Conservation (phyloP, 768 basidiomycete genomes). For the Clitopilus passeckerianus region DNA sequence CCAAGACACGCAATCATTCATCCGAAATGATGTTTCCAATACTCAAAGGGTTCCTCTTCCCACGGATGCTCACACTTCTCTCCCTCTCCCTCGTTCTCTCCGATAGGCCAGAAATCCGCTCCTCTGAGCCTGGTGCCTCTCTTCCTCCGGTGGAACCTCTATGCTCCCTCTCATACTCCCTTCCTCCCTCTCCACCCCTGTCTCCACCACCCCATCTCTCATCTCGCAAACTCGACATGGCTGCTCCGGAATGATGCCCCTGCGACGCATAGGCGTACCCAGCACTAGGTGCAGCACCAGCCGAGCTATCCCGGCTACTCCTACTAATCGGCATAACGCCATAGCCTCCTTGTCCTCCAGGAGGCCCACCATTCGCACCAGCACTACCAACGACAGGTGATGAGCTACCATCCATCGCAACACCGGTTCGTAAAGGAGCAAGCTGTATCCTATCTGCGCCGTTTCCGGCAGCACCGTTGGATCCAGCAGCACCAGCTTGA, state of each 20-base stretch:
- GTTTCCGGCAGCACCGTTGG: slow-evolving; percentile 4
- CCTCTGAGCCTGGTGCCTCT: background rate
- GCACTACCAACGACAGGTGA: background rate
- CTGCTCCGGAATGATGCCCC: background rate
- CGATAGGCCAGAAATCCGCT: slow-evolving; percentile 3
- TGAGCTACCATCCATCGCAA: slow-evolving; percentile 3
- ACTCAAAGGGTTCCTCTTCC: slow-evolving; percentile 65
- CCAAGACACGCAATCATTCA: slow-evolving; percentile 14
- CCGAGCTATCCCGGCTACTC: slow-evolving; percentile 23
- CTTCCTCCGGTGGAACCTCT: background rate
- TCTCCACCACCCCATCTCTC: slow-evolving; percentile 9
- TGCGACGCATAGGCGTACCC: background rate
- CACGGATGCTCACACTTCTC: slow-evolving; percentile 13
- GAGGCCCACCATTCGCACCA: background rate
- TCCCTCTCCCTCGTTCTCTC: slow-evolving; percentile 11
- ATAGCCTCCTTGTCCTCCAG: slow-evolving; percentile 10
- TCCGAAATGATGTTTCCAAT: slow-evolving; percentile 71
- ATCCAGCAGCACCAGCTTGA: background rate
- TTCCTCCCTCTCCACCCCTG: slow-evolving; percentile 14
- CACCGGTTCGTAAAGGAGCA: slow-evolving; percentile 39
- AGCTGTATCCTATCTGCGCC: slow-evolving; percentile 46
- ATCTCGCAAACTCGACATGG: slow-evolving; percentile 6
- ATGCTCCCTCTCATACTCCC: slow-evolving; percentile 9
- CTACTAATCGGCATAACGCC: slow-evolving; percentile 31
- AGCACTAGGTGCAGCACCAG: slow-evolving; percentile 9